These are phyloP conservation scores for Hypoxylon crocopeplum DNA, from an alignment of 495 filamentous ascomycete species.

Conservation along the genomic window DNA sequence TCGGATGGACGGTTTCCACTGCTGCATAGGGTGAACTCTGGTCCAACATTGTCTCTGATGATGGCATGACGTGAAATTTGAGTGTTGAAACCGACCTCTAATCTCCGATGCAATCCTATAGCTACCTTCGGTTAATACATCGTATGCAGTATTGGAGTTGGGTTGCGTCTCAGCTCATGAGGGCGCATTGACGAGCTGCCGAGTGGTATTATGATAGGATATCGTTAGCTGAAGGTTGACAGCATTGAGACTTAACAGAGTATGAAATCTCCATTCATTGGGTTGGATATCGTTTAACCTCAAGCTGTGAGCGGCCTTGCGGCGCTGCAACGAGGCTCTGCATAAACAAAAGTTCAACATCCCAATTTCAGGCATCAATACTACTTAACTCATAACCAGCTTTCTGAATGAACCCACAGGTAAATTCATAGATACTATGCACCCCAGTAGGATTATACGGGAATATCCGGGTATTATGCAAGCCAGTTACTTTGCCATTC, in stretches of 20 bases:
- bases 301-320: slow-evolving; percentile 1
- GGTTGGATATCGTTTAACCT: slow-evolving; percentile 4
- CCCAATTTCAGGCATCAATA: slow-evolving; percentile 29
- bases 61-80: slow-evolving; percentile 30
- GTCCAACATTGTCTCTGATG: slow-evolving; percentile 18
- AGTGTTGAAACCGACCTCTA: slow-evolving; percentile 1
- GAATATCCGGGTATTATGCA: not conserved
- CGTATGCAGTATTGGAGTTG: slow-evolving; percentile 11
- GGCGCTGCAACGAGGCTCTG: slow-evolving; percentile 20
- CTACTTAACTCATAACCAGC: not conserved
- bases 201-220: slow-evolving; percentile 24
- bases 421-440: not conserved
- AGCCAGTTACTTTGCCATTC: slow-evolving; percentile 3
- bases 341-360: slow-evolving; percentile 28
- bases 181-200: not conserved
- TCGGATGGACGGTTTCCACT: not conserved
- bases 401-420: not conserved
- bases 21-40: not conserved
- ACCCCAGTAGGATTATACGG: slow-evolving; percentile 31
- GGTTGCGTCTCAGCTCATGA: not conserved
- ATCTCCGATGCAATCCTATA: slow-evolving; percentile 15
- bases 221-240: slow-evolving; percentile 7
- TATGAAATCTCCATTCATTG: slow-evolving; percentile 4
- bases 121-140: slow-evolving; percentile 4
- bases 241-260: slow-evolving; percentile 4